A percentile compares a stretch with the other conserved stretches of the same genome.
phyloP scores from a whole-genome alignment of 768 basidiomycete species.

The Trametes elegans region DNA sequence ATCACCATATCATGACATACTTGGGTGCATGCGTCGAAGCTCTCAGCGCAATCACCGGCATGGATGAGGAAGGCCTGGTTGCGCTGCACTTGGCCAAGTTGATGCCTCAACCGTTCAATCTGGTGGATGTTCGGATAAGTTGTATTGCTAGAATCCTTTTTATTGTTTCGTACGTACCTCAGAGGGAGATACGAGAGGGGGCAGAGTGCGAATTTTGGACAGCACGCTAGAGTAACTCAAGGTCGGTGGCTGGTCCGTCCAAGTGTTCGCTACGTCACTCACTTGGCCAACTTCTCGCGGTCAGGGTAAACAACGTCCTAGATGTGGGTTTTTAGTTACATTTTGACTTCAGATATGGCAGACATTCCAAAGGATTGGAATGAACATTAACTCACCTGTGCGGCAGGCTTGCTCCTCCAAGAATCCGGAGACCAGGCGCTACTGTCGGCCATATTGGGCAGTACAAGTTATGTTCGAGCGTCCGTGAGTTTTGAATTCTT shows the following conservation, averaged over 20 bases:
- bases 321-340: neutral
- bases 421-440: slow-evolving; percentile 67
- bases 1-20: slow-evolving; percentile 42
- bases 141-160: no score
- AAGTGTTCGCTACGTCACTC: neutral
- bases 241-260: neutral
- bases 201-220: slow-evolving; percentile 71
- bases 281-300: slow-evolving; percentile 56
- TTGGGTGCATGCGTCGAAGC: slow-evolving; percentile 88
- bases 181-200: slow-evolving; percentile 88
- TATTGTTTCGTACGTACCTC: slow-evolving; percentile 64
- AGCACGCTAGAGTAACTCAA: slow-evolving; percentile 65
- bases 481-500: neutral
- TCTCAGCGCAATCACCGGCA: slow-evolving; percentile 97
- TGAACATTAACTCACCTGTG: slow-evolving; percentile 53
- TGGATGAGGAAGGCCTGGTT: slow-evolving; percentile 94
- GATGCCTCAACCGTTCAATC: slow-evolving; percentile 83
- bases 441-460: neutral
- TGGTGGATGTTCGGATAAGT: slow-evolving; percentile 25
- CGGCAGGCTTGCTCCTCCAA: slow-evolving; percentile 75
- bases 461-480: neutral
- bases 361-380: no score
- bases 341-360: no score
- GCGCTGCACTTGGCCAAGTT: slow-evolving; percentile 74
- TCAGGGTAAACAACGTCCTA: slow-evolving; percentile 76